A percentile compares a stretch with the other conserved stretches of the same genome.
These are phyloP conservation scores for Thozetella sp. DNA, from an alignment of 495 filamentous ascomycete species.

Conservation along the genomic window DNA sequence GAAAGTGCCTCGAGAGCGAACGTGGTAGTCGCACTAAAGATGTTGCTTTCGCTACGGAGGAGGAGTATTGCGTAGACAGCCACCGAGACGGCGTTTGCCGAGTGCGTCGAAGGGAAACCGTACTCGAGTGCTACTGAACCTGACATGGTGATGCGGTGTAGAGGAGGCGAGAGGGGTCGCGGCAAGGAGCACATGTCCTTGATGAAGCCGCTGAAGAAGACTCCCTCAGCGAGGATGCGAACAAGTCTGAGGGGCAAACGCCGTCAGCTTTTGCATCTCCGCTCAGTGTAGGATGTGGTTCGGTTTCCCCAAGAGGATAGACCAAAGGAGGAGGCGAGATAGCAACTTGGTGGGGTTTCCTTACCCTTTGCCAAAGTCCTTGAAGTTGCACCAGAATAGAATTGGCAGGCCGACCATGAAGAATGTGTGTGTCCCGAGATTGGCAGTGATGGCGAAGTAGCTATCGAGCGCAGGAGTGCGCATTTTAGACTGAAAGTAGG, in stretches of 20 bases:
- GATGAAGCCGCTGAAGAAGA: slow-evolving; percentile 91
- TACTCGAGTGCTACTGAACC: slow-evolving; percentile 94
- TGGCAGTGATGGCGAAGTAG: slow-evolving; percentile 95
- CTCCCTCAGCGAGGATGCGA: slow-evolving; percentile 83
- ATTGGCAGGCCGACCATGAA: slow-evolving; percentile 95
- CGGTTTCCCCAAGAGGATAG: not conserved
- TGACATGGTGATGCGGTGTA: slow-evolving; percentile 96
- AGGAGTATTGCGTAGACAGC: slow-evolving; percentile 78
- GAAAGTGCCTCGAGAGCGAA: slow-evolving; percentile 64
- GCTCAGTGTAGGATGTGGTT: too few relatives aligned
- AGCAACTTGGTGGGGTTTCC: slow-evolving; percentile 58
- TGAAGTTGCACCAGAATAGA: slow-evolving; percentile 93
- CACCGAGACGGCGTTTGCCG: slow-evolving; percentile 94
- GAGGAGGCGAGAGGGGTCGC: slow-evolving; percentile 86
- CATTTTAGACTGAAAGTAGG: slow-evolving; percentile 75
- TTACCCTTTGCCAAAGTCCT: slow-evolving; percentile 80
- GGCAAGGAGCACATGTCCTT: slow-evolving; percentile 97
- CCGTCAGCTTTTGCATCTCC: slow-evolving; percentile 11
- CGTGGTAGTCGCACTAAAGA: slow-evolving; percentile 50
- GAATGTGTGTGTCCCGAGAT: slow-evolving; percentile 97
- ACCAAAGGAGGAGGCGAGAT: not conserved
- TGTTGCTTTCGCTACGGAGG: slow-evolving; percentile 57
- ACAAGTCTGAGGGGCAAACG: slow-evolving; percentile 62
- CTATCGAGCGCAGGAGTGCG: slow-evolving; percentile 84
- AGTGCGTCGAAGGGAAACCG: slow-evolving; percentile 95